Conservation (phyloP, 2,329 filamentous ascomycete genomes). For the Aspergillus ochraceoroseus region DNA sequence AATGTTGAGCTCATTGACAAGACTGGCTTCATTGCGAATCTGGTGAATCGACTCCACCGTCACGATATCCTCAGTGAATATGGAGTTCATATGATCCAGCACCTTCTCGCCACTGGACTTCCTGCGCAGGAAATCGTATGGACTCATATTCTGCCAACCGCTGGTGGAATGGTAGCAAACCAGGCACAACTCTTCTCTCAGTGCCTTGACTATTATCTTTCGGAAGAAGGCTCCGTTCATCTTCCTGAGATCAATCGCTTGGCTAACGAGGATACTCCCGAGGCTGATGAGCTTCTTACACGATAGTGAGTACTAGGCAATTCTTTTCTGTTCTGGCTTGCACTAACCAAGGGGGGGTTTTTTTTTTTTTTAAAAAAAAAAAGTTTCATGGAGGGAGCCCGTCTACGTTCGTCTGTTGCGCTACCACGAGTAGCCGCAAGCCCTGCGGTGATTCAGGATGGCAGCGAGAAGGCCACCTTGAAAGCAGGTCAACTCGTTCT, state of each 20-base stretch:
- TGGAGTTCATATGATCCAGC: constrained; percentile 53
- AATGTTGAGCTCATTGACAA: constrained; percentile 47
- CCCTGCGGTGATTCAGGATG: constrained; percentile 34
- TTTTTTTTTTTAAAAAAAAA: too few relatives aligned
- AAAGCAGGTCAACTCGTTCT: constrained; percentile 35
- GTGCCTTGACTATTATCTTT: constrained; percentile 54
- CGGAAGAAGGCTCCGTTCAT: constrained; percentile 46
- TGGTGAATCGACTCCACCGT: constrained; percentile 41
- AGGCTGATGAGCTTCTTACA: constrained; percentile 47
- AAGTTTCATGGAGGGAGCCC: constrained; percentile 42
- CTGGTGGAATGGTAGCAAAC: constrained; percentile 53
- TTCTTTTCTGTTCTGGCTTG: background rate
- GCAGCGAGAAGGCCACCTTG: constrained; percentile 30
- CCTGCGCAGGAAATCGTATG: constrained; percentile 51
- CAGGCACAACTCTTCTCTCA: constrained; percentile 57
- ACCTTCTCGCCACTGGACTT: constrained; percentile 47
- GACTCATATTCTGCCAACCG: constrained; percentile 55
- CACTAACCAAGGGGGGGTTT: too few relatives aligned
- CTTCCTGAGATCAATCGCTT: constrained; percentile 48
- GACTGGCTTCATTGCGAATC: constrained; percentile 39
- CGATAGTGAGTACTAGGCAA: constrained; percentile 43
- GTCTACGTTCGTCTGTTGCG: constrained; percentile 38
- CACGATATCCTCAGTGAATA: constrained; percentile 48
- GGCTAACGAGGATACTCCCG: constrained; percentile 43
- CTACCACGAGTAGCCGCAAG: constrained; percentile 36